phyloP scores from a whole-genome alignment of 208 protist species.

The Acanthamoeba rhysodes region DNA sequence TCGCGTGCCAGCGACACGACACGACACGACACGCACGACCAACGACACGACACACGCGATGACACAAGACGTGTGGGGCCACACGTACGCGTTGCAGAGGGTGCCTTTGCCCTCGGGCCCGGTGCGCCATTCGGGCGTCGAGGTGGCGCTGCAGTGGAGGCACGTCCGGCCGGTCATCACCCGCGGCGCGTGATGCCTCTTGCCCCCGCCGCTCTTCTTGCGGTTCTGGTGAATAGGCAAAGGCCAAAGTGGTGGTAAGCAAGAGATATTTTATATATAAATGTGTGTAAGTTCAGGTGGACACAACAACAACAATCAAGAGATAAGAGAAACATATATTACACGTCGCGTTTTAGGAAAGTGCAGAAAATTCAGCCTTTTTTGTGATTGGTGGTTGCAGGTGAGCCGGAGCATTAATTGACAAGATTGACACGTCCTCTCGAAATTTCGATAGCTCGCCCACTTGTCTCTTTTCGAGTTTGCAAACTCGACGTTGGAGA shows the following conservation, averaged over 20 bases:
- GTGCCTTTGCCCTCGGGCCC: conserved; percentile 6
- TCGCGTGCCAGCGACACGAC: too few species aligned
- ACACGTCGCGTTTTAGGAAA: too few species aligned
- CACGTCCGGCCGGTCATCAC: conserved; percentile 12
- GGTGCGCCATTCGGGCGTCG: conserved; percentile 13
- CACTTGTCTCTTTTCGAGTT: not conserved
- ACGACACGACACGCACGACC: not conserved
- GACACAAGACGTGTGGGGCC: not conserved
- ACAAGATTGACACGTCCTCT: not conserved
- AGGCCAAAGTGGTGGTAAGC: not conserved
- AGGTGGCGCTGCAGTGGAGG: conserved; percentile 19
- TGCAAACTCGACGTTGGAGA: not conserved
- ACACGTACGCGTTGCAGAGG: conserved; percentile 36
- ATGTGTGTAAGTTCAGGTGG: too few species aligned
- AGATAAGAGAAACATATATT: not conserved
- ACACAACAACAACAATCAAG: too few species aligned
- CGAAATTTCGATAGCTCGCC: not conserved
- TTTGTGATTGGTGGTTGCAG: too few species aligned
- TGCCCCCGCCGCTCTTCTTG: not conserved
- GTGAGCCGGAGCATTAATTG: not conserved
- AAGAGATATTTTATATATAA: not conserved
- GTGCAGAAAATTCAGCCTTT: too few species aligned
- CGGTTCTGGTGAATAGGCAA: not conserved
- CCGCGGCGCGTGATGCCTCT: not conserved
- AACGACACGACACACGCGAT: not conserved